Evolutionary conservation across 2,329 filamentous ascomycete species (phyloP).

Genomic region (Fusarium siculi): DNA sequence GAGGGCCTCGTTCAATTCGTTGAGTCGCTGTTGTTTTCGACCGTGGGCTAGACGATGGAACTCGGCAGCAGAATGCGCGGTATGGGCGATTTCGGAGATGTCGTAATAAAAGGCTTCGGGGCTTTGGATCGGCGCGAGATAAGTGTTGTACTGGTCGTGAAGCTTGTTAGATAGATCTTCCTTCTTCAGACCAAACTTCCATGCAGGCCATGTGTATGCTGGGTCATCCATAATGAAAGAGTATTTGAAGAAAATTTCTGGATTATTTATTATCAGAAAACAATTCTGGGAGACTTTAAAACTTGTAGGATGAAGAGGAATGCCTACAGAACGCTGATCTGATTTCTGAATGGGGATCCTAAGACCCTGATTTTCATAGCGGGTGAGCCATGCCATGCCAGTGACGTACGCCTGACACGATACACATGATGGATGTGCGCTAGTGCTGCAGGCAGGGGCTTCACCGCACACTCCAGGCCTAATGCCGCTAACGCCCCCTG

Average conservation of each 20-base stretch:
- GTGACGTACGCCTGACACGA: neutral
- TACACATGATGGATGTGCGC: neutral
- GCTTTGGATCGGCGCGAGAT: conserved; percentile 63
- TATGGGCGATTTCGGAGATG: conserved; percentile 64
- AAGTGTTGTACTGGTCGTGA: conserved; percentile 67
- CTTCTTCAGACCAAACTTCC: conserved; percentile 69
- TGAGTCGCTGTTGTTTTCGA: conserved; percentile 62
- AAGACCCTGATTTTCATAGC: neutral
- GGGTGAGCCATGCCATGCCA: neutral
- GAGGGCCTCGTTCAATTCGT: conserved; percentile 63
- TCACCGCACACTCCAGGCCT: neutral
- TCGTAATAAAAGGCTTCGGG: conserved; percentile 68
- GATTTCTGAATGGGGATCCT: neutral
- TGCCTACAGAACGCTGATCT: neutral
- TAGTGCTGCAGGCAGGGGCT: neutral
- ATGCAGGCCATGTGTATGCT: conserved; percentile 62
- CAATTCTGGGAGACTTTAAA: accelerated
- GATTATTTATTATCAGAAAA: accelerated
- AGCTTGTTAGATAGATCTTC: conserved; percentile 65
- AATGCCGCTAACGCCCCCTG: neutral
- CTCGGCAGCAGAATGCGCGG: conserved; percentile 58
- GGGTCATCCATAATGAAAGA: conserved; percentile 60
- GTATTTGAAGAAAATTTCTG: accelerated
- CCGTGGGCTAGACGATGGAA: conserved; percentile 62
- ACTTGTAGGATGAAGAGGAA: neutral